Base-by-base conservation (phyloP, 192 early-diverging fungal genomes). In the Gigaspora rosea region DNA sequence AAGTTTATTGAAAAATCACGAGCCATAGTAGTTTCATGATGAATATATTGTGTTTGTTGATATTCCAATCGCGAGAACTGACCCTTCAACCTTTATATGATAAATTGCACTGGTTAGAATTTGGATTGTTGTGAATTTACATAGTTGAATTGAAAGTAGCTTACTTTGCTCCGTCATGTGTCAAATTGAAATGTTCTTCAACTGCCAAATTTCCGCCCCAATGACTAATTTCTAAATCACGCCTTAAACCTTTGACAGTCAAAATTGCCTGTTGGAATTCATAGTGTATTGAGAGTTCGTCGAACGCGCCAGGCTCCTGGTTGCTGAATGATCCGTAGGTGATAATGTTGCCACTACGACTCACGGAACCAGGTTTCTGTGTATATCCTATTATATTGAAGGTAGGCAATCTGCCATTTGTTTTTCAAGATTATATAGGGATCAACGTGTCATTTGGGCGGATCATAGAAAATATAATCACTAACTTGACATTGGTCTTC, bases 161-260 rank as follows among this genome's bases (percentile, higher is more conserved):
- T 81, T 89, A 95, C 95, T 83, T 81, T 56, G 95, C 92, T 46
- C 95, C 95, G 46, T 87, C 85, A 71, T 94, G 89, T 79, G 91
- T 85, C 75, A 95, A 76, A 79, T 86, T 84, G 80, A 86, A 94
- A 78, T 94, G 89, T 73, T 99, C 98, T 70, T 92, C 89, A 18
- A 98, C 88, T 18, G 88, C 90, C 69, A 97, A 80, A 77, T 93
- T 93, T 57, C 87, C 86, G 33, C 88, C 91, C 92, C 93, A 94
- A 77, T 96, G 95, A 79, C 93, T 94, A 59, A 98, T 82, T 73
- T 93, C 90, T 10, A 97, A 76, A 78, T 95, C 91, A 71, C 92
- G 91, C 10, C 80, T 75, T 33, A 91, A 82, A 6, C 80, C 79
- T 51, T 86, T 88, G 11, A 90, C 83, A 18, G 90, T 88, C 0